A percentile compares a stretch with the other conserved stretches of the same genome.
phyloP scores from a whole-genome alignment of 169 alveolate species.

The Cryptosporidium muris region DNA sequence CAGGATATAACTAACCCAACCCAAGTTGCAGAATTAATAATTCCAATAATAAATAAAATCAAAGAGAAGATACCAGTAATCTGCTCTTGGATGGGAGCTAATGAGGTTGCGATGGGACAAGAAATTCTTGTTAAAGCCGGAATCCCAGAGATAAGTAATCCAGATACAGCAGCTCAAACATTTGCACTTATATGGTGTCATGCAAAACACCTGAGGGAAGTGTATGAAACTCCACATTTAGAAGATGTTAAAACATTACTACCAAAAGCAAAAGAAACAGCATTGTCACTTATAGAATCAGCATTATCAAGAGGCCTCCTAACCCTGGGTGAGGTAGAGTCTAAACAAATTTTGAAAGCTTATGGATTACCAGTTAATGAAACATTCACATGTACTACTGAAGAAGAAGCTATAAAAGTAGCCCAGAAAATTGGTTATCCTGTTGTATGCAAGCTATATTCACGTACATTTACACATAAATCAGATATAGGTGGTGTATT shows the following conservation, averaged over 20 bases:
- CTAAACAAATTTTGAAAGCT: conserved; percentile 71
- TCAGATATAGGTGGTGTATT: conserved; percentile 80
- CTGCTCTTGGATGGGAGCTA: conserved; percentile 80
- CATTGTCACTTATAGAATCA: conserved; percentile 60
- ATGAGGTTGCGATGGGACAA: conserved; percentile 76
- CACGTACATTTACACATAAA: conserved; percentile 77
- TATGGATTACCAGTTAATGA: conserved; percentile 73
- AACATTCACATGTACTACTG: conserved; percentile 59
- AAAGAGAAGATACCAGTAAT: conserved; percentile 30
- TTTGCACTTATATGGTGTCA: conserved; percentile 47
- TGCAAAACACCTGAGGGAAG: neutral
- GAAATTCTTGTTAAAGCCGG: conserved; percentile 74
- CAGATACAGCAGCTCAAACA: conserved; percentile 74
- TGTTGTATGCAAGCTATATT: conserved; percentile 77
- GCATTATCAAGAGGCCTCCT: conserved; percentile 17
- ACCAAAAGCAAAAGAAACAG: conserved; percentile 12
- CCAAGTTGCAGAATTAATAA: conserved; percentile 71
- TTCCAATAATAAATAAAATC: conserved; percentile 70
- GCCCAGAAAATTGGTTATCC: conserved; percentile 59
- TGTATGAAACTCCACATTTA: neutral
- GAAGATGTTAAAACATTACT: neutral
- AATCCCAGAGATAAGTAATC: conserved; percentile 78
- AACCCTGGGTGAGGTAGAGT: conserved; percentile 72
- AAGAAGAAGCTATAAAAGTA: conserved; percentile 63
- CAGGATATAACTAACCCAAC: conserved; percentile 78